These are phyloP conservation scores for Verticillium zaregamsianum DNA, from an alignment of 2,329 filamentous ascomycete species.

Conservation along the genomic window DNA sequence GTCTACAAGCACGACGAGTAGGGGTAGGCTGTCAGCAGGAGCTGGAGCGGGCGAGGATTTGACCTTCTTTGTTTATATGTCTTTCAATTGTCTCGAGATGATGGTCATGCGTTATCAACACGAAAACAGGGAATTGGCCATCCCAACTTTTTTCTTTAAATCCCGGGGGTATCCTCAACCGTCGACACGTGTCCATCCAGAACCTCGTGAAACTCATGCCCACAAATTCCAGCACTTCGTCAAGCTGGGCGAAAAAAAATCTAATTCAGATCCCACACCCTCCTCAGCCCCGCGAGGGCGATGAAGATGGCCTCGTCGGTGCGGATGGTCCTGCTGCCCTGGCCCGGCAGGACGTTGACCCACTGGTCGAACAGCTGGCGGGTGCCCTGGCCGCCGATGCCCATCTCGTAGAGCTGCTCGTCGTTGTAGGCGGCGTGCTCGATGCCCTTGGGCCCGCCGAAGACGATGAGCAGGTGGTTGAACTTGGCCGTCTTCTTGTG, in stretches of 20 bases:
- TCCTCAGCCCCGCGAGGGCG: slow-evolving; percentile 64
- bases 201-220: not conserved
- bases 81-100: not conserved
- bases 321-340: slow-evolving; percentile 76
- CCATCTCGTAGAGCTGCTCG: slow-evolving; percentile 50
- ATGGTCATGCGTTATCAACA: not conserved
- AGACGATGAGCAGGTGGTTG: slow-evolving; percentile 71
- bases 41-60: slow-evolving; percentile 4
- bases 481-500: slow-evolving; percentile 42
- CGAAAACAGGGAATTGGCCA: not conserved
- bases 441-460: slow-evolving; percentile 76
- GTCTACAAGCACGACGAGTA: slow-evolving; percentile 19
- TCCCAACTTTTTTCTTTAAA: slow-evolving; percentile 3
- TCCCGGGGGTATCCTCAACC: slow-evolving; percentile 9
- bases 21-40: not conserved
- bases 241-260: not conserved
- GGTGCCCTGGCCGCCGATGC: slow-evolving; percentile 52
- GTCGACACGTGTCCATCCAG: not conserved
- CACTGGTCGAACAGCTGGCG: slow-evolving; percentile 77
- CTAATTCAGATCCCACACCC: slow-evolving; percentile 42
- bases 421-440: slow-evolving; percentile 69
- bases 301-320: slow-evolving; percentile 83
- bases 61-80: not conserved
- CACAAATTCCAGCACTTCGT: not conserved
- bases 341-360: slow-evolving; percentile 75